phyloP scores from a whole-genome alignment of 352 stramenopile genomes.

The Pythium monospermum region DNA sequence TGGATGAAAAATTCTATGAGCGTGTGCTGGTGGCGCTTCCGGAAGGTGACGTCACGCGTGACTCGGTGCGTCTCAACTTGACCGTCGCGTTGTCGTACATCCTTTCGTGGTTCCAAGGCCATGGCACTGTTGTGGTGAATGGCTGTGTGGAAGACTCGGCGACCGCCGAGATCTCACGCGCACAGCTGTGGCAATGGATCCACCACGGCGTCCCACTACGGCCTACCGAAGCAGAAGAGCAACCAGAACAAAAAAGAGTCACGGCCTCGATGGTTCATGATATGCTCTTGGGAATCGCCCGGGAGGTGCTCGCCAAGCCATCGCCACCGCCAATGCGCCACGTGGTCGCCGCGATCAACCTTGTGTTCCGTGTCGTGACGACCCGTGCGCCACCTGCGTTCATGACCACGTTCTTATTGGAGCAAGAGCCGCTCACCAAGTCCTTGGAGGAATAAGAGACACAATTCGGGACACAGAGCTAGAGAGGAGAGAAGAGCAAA shows the following conservation, averaged over 20 bases:
- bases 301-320: constrained; percentile 22
- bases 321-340: constrained; percentile 22
- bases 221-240: constrained; percentile 7
- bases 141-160: constrained; percentile 93
- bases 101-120: constrained; percentile 86
- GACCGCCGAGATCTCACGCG: constrained; percentile 92
- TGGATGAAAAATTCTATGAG: constrained; percentile 33
- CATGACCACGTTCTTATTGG: constrained; percentile 65
- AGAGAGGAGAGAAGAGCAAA: neutral
- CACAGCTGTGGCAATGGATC: constrained; percentile 89
- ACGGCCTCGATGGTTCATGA: constrained; percentile 42
- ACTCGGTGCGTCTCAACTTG: constrained; percentile 82
- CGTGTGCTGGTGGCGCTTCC: constrained; percentile 51
- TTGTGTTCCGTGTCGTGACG: constrained; percentile 59
- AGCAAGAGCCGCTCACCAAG: constrained; percentile 47
- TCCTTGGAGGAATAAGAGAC: constrained; percentile 24
- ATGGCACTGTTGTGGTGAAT: constrained; percentile 89
- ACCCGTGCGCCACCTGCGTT: constrained; percentile 52
- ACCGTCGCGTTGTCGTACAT: constrained; percentile 88
- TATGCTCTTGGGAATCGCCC: constrained; percentile 35
- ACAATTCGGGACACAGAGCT: too few relatives aligned
- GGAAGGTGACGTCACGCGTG: constrained; percentile 60
- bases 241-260: constrained; percentile 15
- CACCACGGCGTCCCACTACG: constrained; percentile 47
- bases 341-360: constrained; percentile 40